Percentiles rank a stretch among this genome's conserved stretches.
These are phyloP conservation scores for Trichosanthes truncata DNA, from an alignment of 306 rosid genomes.

Conservation along the genomic window DNA sequence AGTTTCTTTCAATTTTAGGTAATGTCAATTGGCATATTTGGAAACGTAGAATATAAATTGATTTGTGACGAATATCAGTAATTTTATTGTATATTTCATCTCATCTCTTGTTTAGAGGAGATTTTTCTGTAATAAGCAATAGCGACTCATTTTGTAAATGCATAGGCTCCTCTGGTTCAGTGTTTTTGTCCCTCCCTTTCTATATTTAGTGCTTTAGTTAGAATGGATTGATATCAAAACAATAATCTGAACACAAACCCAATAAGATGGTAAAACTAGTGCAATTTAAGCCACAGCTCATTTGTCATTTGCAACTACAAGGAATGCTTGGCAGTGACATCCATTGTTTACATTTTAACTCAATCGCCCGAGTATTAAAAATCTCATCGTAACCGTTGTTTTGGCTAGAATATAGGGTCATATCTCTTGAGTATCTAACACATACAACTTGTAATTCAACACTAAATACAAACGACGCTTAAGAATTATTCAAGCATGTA, in stretches of 20 bases:
- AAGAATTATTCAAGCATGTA: neutral
- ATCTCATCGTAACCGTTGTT: neutral
- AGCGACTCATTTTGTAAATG: neutral
- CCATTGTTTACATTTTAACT: neutral
- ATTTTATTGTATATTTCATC: neutral
- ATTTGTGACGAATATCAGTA: neutral
- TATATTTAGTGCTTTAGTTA: too few species aligned
- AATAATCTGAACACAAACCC: neutral
- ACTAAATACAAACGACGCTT: neutral
- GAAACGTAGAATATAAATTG: neutral
- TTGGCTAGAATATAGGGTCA: neutral
- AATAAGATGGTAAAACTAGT: neutral
- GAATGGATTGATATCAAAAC: neutral
- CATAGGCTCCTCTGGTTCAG: neutral
- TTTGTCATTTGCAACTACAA: neutral
- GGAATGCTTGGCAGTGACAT: neutral
- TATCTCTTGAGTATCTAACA: neutral
- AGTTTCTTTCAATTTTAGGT: neutral
- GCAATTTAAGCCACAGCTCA: neutral
- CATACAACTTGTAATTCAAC: neutral
- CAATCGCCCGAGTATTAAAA: neutral
- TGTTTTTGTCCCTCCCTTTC: neutral
- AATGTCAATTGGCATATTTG: neutral
- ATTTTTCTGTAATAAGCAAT: neutral
- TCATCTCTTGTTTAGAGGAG: neutral